A percentile compares a stretch with the other conserved stretches of the same genome.
These are phyloP conservation scores for Plasmodium relictum DNA, from an alignment of 169 alveolate genomes.

Conservation along the genomic window DNA sequence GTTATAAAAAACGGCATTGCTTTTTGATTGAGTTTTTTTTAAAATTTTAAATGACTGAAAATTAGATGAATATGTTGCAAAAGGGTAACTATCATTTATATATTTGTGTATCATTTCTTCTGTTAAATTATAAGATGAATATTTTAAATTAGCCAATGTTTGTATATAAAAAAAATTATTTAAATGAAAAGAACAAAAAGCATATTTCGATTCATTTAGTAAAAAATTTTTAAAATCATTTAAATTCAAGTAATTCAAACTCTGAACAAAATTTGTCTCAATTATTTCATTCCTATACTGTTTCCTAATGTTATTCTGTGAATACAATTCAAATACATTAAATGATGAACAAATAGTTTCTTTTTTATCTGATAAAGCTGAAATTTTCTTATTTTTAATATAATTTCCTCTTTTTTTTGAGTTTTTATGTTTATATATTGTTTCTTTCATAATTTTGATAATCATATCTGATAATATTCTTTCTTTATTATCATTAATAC, in stretches of 20 bases:
- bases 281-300: conserved; percentile 31
- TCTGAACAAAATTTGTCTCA: conserved; percentile 2
- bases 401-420: conserved; percentile 1
- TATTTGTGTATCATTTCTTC: conserved; percentile 35
- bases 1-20: neutral
- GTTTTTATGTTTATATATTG: neutral
- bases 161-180: conserved; percentile 66
- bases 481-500: neutral
- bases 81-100: conserved; percentile 62
- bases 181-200: conserved; percentile 34
- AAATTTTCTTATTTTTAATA: neutral
- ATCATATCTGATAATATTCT: neutral
- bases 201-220: conserved; percentile 20
- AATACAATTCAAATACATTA: conserved; percentile 19
- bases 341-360: conserved; percentile 19
- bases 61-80: conserved; percentile 37
- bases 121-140: conserved; percentile 31
- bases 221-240: conserved; percentile 10
- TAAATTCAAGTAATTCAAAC: conserved; percentile 12
- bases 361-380: neutral
- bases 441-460: neutral
- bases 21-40: neutral
- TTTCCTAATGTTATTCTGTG: conserved; percentile 18
- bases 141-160: conserved; percentile 43
- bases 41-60: conserved; percentile 46